Base-by-base conservation (phyloP, 73 alveolate genomes). In the Breviolum minutum region DNA sequence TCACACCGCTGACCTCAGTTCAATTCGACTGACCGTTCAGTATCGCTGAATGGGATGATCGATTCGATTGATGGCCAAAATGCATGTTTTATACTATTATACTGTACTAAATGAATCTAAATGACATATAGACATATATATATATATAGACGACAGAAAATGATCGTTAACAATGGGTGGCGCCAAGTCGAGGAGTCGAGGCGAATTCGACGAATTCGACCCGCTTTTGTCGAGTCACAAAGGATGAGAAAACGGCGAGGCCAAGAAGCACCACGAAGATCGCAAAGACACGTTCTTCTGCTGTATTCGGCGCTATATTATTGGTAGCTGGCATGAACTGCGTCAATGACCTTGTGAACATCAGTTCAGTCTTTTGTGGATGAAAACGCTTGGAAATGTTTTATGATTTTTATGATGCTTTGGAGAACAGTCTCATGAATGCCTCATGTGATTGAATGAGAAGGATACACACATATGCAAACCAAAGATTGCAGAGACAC, bases 291-390 rank as follows among this genome's bases (percentile, higher is more conserved):
- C 96, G 96, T 87, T 90, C 96, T 9, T 20, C 63, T 12, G 96
- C 96, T 16, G 87, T 90, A 40, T 90, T 90, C 62, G 96, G 96
- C 26, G 96, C 96, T 20, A 90, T 90, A 87, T 90, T 90, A 87
- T 90, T 90, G 77, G 96, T 90, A 48, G 96, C 96, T 20, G 96
- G 96, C 96, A 90, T 90, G 96, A 90, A 90, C 87, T 90, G 96
- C 14, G 96, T 90, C 87, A 90, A 61, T 7, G 96, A 90, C 96
- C 96, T 90, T 30, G 69, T 68, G 5, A 20, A 16, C 22, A 32
- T 54, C 48, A 63, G 86, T 63, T 24, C 30, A 9, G 32, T 17
- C 54, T 40, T 40, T 40, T 40, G 54, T 40, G 54, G 54, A 40
- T 40, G 54, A 40, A 40, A 40, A 40, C 54, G 3, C 54, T 40